These are phyloP conservation scores for Heterotrichella gracilis DNA, from an alignment of 352 stramenopile genomes.

Conservation along the genomic window DNA sequence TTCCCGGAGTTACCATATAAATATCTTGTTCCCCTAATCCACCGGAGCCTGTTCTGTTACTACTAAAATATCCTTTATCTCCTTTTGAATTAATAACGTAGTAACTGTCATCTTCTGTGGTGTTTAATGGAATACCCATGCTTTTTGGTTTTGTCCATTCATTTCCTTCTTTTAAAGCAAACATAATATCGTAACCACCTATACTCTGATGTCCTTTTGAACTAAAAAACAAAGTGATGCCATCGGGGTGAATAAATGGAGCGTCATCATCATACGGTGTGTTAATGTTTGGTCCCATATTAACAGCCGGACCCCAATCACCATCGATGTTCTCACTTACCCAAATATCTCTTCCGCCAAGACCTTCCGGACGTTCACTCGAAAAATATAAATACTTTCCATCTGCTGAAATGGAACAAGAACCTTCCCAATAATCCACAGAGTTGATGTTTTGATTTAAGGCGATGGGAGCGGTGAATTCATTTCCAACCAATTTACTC, in stretches of 20 bases:
- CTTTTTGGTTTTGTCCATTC: neutral
- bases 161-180: neutral
- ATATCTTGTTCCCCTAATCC: neutral
- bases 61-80: neutral
- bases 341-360: neutral
- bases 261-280: neutral
- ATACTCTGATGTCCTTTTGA: neutral
- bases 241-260: neutral
- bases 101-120: neutral
- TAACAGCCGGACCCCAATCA: neutral
- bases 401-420: neutral
- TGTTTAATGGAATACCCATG: neutral
- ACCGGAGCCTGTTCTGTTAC: neutral
- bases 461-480: neutral
- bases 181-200: neutral
- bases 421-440: neutral
- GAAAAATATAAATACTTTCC: conserved; percentile 9
- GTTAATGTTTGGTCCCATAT: neutral
- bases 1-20: neutral
- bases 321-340: neutral
- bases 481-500: neutral
- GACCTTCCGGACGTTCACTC: neutral
- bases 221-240: neutral
- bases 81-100: neutral
- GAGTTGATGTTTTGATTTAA: neutral